These are phyloP conservation scores for Castanea sativa DNA, from an alignment of 306 rosid genomes.

Conservation along the genomic window DNA sequence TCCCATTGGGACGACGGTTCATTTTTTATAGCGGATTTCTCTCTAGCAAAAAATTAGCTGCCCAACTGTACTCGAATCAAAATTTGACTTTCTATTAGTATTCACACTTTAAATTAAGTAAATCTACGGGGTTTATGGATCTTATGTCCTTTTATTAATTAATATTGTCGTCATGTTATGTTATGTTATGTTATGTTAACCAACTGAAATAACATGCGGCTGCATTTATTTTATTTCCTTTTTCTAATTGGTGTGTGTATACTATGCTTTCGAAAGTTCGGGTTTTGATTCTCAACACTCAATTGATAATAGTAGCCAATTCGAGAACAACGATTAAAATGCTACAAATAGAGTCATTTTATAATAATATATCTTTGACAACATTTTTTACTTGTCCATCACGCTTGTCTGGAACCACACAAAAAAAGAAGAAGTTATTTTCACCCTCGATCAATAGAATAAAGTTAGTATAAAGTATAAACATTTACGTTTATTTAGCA, in stretches of 20 bases:
- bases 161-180: neutral
- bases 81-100: conserved; percentile 18
- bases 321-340: no score
- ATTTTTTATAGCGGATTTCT: neutral
- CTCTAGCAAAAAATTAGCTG: conserved; percentile 14
- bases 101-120: neutral
- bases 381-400: no score
- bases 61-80: conserved; percentile 17
- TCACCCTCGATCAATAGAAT: no score
- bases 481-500: no score
- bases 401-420: no score
- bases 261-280: no score
- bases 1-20: conserved; percentile 10
- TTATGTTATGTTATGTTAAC: neutral
- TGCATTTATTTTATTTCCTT: neutral
- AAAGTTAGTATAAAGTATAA: no score
- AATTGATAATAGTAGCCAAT: no score
- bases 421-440: no score
- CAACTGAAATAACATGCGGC: neutral
- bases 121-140: conserved; percentile 21
- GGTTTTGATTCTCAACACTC: no score
- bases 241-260: neutral
- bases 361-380: no score
- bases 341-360: no score
- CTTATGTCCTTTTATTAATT: conserved; percentile 7